These are phyloP conservation scores for Dianthus caryophyllus DNA, from an alignment of 148 eudicot species.

Conservation along the genomic window DNA sequence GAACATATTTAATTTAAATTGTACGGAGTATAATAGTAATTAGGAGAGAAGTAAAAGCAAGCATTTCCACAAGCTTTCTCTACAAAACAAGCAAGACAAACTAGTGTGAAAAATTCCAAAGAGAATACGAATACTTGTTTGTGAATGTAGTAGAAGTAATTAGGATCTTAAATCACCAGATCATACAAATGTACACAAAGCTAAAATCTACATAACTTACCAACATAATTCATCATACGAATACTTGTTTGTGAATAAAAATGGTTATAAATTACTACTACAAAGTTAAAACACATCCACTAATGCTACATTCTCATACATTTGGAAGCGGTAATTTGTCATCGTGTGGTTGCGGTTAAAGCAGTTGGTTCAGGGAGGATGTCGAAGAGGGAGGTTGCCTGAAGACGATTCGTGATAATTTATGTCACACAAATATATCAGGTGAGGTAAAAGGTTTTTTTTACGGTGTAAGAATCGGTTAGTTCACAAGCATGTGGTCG, in stretches of 20 bases:
- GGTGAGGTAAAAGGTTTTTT: not conserved
- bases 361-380: not conserved
- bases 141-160: no score
- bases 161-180: no score
- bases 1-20: no score
- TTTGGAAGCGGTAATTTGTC: not conserved
- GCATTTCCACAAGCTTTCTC: no score
- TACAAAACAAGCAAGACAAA: no score
- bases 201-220: not conserved
- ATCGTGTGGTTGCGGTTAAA: not conserved
- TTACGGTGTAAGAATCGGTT: not conserved
- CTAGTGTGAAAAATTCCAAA: no score
- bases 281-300: not conserved
- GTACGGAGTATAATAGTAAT: no score
- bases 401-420: not conserved
- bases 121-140: no score
- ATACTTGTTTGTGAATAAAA: not conserved
- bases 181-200: not conserved
- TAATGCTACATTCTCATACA: not conserved
- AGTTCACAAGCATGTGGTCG: slow-evolving; percentile 48
- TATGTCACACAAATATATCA: not conserved
- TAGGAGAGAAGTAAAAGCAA: no score
- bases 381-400: not conserved
- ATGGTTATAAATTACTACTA: not conserved
- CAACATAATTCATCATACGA: not conserved